Evolutionary conservation across 179 eudicot species (phyloP), one percentile per base, ranked within the genome.

Genomic region (Drosera spatulata): DNA sequence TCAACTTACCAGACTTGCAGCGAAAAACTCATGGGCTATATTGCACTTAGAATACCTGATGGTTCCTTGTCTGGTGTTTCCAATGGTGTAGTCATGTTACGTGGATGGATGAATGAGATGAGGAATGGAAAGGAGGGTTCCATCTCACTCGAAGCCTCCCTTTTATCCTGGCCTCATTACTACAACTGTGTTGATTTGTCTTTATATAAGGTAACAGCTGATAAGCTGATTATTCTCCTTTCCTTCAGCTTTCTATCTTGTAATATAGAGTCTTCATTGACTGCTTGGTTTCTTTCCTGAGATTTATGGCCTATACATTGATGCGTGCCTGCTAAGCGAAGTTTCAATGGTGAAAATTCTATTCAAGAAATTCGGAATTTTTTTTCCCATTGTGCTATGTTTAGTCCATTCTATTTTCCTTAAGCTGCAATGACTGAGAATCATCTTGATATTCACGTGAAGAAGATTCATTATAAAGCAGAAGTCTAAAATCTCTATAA

Each of bases 101-200:
- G 94, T 79, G 85, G 87, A 41, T 65, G 70, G 68, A 62, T 68
- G 60, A 67, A 77, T 67, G 83, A 81, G 48, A 61, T 51, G 46
- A 66, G 66, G 67, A 64, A 65, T 49, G 63, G 50, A 57, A 68
- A 75, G 48, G 71, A 70, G 65, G 73, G 71, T 46, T 71, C 73
- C 52, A 14, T 70, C 57, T 62, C 83, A 37, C 51, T 82, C 47
- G 96, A 94, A 75, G 94, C 85, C 46, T 80, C 71, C 53, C 54
- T 94, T 65, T 66, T 94, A 65, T 75, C 82, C 55, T 64, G 82
- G 68, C 86, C 99, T 57, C 84, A 82, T 61, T 87, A 77, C 70
- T 87, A 80, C 74, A 69, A 75, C 40, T 94, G 99, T 66, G 82
- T 87, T 61, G 97, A 93, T 73, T 71, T 93, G 58, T 86, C 85